Conservation (phyloP, 148 eudicot species). For the Vaccinium myrtillus region DNA sequence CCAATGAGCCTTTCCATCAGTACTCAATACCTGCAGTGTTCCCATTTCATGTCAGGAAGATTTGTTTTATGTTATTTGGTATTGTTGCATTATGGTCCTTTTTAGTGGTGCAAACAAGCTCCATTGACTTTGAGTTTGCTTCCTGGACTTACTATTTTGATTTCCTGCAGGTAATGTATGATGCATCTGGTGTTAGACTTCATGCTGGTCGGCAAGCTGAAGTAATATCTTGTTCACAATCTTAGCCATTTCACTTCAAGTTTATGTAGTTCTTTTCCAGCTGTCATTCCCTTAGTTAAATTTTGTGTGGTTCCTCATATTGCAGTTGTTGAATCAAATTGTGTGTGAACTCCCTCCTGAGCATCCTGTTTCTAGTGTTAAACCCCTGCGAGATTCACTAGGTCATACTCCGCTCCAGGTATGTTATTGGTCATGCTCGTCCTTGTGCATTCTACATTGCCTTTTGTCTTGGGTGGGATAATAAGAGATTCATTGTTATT, state of each 20-base stretch:
- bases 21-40: neutral
- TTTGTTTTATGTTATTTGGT: neutral
- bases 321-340: slow-evolving; percentile 74
- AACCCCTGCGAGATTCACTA: slow-evolving; percentile 69
- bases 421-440: slow-evolving; percentile 16
- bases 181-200: slow-evolving; percentile 78
- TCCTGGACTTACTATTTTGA: neutral
- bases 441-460: neutral
- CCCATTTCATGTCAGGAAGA: neutral
- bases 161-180: slow-evolving; percentile 74
- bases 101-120: neutral
- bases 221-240: slow-evolving; percentile 13
- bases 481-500: slow-evolving; percentile 6
- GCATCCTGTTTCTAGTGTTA: slow-evolving; percentile 61
- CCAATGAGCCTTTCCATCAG: neutral
- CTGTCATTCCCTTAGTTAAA: slow-evolving; percentile 19
- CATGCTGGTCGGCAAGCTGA: slow-evolving; percentile 93
- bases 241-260: neutral
- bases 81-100: neutral
- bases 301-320: slow-evolving; percentile 24
- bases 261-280: neutral
- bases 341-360: slow-evolving; percentile 81
- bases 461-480: neutral
- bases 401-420: slow-evolving; percentile 84
- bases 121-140: neutral